Evolutionary conservation across 305 asterid species (phyloP).

Genomic region (Fraxinus sp.): DNA sequence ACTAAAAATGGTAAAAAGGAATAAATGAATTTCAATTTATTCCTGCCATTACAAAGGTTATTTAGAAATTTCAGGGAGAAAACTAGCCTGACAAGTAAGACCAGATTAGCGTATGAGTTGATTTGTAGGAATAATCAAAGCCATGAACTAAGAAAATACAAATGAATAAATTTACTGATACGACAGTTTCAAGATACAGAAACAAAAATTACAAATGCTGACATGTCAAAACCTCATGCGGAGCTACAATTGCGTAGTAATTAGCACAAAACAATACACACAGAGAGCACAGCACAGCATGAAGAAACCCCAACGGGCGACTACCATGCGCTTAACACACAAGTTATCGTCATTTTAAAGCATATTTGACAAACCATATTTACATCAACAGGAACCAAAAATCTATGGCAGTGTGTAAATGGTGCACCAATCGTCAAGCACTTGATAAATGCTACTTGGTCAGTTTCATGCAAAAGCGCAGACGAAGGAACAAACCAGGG

Average conservation of each 20-base stretch:
- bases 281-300: background rate
- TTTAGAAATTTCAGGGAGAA: constrained; percentile 12
- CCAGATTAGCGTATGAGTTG: background rate
- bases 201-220: background rate
- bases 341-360: background rate
- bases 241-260: background rate
- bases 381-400: background rate
- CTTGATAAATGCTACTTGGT: background rate
- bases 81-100: constrained; percentile 7
- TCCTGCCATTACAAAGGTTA: background rate
- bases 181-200: background rate
- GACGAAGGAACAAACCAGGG: background rate
- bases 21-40: background rate
- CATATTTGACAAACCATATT: background rate
- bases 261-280: background rate
- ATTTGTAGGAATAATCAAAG: background rate
- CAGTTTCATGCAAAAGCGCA: background rate
- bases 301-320: background rate
- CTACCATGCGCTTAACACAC: background rate
- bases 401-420: background rate
- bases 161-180: background rate
- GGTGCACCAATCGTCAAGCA: background rate
- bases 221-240: background rate
- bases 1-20: constrained; percentile 12
- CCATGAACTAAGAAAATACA: background rate